Evolutionary conservation across 768 basidiomycete species (phyloP).

Genomic region (Glaciozyma antarctica): DNA sequence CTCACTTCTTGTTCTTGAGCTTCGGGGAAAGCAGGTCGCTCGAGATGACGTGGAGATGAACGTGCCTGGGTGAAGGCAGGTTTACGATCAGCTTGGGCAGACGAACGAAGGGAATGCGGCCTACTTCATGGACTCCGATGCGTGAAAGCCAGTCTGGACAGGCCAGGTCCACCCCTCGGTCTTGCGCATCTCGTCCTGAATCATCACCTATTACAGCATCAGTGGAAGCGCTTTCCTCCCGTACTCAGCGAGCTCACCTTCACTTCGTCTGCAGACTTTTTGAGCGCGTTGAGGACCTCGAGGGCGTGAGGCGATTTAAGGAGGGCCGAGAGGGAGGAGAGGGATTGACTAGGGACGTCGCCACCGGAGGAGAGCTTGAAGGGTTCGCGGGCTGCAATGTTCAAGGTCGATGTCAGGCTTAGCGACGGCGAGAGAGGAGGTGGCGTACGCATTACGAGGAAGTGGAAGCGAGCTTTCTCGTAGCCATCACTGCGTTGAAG

Average conservation of each 20-base stretch:
- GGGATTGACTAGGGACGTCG: conserved; percentile 22
- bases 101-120: not conserved
- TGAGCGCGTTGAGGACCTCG: conserved; percentile 33
- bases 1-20: conserved; percentile 40
- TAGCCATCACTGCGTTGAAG: conserved; percentile 25
- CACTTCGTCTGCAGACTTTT: conserved; percentile 35
- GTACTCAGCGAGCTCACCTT: conserved; percentile 9
- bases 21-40: conserved; percentile 37
- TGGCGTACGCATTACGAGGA: conserved; percentile 39
- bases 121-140: conserved; percentile 41
- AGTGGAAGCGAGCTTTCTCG: conserved; percentile 39
- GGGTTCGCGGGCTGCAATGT: conserved; percentile 24
- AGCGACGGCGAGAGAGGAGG: conserved; percentile 6
- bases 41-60: conserved; percentile 40
- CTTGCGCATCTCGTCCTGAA: conserved; percentile 40
- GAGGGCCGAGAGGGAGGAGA: conserved; percentile 33
- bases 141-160: conserved; percentile 40
- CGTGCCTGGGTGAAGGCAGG: not conserved
- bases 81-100: not conserved
- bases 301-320: conserved; percentile 21
- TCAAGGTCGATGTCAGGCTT: not conserved
- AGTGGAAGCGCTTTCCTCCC: too few species aligned
- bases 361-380: conserved; percentile 12
- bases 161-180: conserved; percentile 39
- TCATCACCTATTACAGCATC: conserved; percentile 34